A percentile compares a stretch with the other conserved stretches of the same genome.
Conservation (phyloP, 176 grass and related monocot species). For the Avena insularis region DNA sequence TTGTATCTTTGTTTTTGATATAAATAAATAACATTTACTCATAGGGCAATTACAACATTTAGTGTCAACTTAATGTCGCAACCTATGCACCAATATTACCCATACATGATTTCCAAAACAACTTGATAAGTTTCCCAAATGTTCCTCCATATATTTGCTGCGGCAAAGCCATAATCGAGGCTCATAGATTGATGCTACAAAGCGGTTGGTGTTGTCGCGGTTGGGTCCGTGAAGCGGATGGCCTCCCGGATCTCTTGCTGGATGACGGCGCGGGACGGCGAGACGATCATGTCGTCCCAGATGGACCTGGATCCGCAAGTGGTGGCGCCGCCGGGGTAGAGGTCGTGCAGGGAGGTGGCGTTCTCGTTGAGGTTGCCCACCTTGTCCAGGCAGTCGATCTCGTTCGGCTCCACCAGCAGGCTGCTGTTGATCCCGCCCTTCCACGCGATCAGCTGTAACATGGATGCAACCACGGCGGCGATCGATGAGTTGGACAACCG, state of each 20-base stretch:
- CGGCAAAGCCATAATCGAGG: not conserved
- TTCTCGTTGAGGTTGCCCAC: slow-evolving; percentile 68
- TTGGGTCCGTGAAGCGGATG: slow-evolving; percentile 46
- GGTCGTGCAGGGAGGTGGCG: slow-evolving; percentile 67
- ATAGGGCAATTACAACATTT: no score
- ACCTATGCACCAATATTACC: not conserved
- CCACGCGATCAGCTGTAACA: slow-evolving; percentile 64
- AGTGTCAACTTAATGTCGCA: no score
- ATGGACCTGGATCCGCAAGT: slow-evolving; percentile 58
- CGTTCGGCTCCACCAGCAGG: slow-evolving; percentile 64
- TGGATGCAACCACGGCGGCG: no score
- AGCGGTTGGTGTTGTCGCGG: not conserved
- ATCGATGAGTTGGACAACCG: no score
- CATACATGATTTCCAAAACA: not conserved
- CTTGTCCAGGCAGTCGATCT: slow-evolving; percentile 74
- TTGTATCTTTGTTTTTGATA: no score
- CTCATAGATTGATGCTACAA: not conserved
- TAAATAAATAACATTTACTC: no score
- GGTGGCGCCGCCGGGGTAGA: slow-evolving; percentile 61
- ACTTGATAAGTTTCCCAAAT: not conserved
- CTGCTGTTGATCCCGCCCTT: slow-evolving; percentile 63
- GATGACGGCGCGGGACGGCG: slow-evolving; percentile 37
- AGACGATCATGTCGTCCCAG: slow-evolving; percentile 73
- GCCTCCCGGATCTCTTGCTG: slow-evolving; percentile 66
- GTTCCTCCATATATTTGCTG: not conserved